These are phyloP conservation scores for Trichophyton schoenleinii DNA, from an alignment of 2,329 filamentous ascomycete genomes.

Conservation along the genomic window DNA sequence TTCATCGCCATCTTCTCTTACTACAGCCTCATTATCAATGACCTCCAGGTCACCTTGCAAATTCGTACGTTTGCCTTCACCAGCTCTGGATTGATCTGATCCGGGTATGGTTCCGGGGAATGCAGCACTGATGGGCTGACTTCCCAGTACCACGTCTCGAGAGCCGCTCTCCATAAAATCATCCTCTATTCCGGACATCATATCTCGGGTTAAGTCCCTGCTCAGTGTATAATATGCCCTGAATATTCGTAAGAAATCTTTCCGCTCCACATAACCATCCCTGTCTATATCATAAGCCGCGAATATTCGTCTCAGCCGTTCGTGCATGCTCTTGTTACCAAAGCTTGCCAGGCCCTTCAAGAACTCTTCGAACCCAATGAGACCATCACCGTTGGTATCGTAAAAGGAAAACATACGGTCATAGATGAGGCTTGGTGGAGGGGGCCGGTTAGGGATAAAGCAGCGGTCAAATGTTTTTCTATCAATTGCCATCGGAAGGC, in stretches of 20 bases:
- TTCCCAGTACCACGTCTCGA: conserved; percentile 60
- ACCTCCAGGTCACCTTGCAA: conserved; percentile 54
- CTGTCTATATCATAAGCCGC: conserved; percentile 81
- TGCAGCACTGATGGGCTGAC: conserved; percentile 67
- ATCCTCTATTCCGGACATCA: conserved; percentile 64
- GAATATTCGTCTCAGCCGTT: conserved; percentile 63
- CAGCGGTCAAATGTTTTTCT: conserved; percentile 85
- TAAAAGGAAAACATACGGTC: conserved; percentile 97
- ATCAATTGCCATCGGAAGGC: conserved; percentile 72
- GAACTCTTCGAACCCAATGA: conserved; percentile 90
- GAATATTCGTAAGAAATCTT: conserved; percentile 84
- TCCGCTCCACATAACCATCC: conserved; percentile 72
- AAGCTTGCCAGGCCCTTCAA: conserved; percentile 63
- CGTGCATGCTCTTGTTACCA: conserved; percentile 45
- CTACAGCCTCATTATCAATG: conserved; percentile 45
- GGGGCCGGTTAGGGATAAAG: conserved; percentile 69
- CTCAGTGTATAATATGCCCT: conserved; percentile 83
- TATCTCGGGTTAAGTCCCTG: conserved; percentile 77
- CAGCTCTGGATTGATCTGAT: conserved; percentile 47
- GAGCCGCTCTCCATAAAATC: conserved; percentile 64
- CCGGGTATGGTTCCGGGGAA: conserved; percentile 57
- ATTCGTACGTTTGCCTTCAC: conserved; percentile 55
- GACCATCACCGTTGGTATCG: conserved; percentile 74
- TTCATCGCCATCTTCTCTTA: conserved; percentile 50
- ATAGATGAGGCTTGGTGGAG: conserved; percentile 77